These are phyloP conservation scores for Volutella citrinella DNA, from an alignment of 2,329 filamentous ascomycete genomes.

Conservation along the genomic window DNA sequence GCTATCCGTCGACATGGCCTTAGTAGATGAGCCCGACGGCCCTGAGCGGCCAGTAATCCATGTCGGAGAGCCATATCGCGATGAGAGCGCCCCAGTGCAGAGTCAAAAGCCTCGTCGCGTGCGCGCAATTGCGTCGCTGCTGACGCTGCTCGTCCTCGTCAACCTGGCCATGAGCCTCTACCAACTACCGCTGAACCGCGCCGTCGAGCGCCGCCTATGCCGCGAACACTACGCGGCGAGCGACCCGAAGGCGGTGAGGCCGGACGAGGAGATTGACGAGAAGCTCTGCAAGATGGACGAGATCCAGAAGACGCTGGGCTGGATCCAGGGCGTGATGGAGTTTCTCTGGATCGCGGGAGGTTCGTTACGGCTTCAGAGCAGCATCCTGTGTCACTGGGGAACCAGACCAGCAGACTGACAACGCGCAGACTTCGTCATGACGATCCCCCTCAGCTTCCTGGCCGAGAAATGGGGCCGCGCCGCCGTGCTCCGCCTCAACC, in stretches of 20 bases:
- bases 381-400: fast-evolving
- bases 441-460: conserved; percentile 45
- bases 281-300: conserved; percentile 50
- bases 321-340: conserved; percentile 50
- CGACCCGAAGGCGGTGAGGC: conserved; percentile 29
- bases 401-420: too few species aligned
- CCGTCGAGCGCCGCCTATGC: conserved; percentile 48
- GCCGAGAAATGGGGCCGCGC: conserved; percentile 41
- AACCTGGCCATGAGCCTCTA: conserved; percentile 47
- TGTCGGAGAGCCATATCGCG: too few species aligned
- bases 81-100: too few species aligned
- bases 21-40: too few species aligned
- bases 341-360: conserved; percentile 48
- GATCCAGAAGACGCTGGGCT: conserved; percentile 49
- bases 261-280: conserved; percentile 44
- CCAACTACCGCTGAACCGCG: conserved; percentile 44
- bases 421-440: conserved; percentile 44
- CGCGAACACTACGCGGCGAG: conserved; percentile 43
- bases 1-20: too few species aligned
- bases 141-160: conserved; percentile 42
- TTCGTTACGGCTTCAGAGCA: conserved; percentile 14
- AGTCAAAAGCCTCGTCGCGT: too few species aligned
- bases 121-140: conserved; percentile 24
- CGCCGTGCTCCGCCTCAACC: conserved; percentile 40
- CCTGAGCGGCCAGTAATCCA: too few species aligned